Percentiles rank a stretch among this genome's conserved stretches.
phyloP scores from a whole-genome alignment of 1,284 basidiomycete species.

The Jaminaea rosea region DNA sequence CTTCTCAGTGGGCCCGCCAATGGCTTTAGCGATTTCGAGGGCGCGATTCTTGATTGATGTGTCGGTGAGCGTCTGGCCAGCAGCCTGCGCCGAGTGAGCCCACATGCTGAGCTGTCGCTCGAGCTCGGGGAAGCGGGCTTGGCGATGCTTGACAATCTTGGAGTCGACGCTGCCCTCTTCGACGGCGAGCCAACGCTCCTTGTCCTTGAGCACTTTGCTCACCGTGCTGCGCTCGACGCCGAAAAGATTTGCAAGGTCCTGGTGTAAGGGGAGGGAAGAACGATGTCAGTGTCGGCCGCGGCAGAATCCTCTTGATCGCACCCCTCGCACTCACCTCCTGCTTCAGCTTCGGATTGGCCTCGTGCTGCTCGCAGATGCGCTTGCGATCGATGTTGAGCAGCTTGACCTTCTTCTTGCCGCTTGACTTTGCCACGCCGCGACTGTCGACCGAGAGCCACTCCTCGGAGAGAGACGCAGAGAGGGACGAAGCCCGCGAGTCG shows the following conservation, averaged over 20 bases:
- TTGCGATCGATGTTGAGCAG: too few species aligned
- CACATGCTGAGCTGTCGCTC: conserved; percentile 60
- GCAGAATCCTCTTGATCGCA: too few species aligned
- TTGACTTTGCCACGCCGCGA: too few species aligned
- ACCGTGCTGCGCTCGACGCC: conserved; percentile 83
- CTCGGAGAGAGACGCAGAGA: too few species aligned
- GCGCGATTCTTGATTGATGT: conserved; percentile 63
- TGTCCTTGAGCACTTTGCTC: conserved; percentile 78
- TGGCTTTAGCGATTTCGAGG: conserved; percentile 57
- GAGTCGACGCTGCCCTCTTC: conserved; percentile 23
- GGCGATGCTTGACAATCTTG: conserved; percentile 26
- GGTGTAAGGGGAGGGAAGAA: too few species aligned
- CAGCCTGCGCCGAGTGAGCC: conserved; percentile 55
- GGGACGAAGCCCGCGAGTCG: too few species aligned
- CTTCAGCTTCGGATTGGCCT: conserved; percentile 55
- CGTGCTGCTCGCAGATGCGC: conserved; percentile 56
- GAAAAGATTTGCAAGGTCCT: too few species aligned
- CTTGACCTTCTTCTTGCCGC: too few species aligned
- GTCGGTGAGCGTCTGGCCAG: conserved; percentile 59
- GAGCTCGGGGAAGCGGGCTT: conserved; percentile 59
- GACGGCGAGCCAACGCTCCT: conserved; percentile 68
- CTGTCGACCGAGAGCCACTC: too few species aligned
- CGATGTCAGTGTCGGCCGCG: too few species aligned
- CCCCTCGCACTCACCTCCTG: conserved; percentile 54
- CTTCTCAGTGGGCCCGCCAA: conserved; percentile 58